Percentiles rank a stretch among this genome's conserved stretches.
Conservation (phyloP, 2,329 filamentous ascomycete genomes). For the Ophiosphaerella korrae region DNA sequence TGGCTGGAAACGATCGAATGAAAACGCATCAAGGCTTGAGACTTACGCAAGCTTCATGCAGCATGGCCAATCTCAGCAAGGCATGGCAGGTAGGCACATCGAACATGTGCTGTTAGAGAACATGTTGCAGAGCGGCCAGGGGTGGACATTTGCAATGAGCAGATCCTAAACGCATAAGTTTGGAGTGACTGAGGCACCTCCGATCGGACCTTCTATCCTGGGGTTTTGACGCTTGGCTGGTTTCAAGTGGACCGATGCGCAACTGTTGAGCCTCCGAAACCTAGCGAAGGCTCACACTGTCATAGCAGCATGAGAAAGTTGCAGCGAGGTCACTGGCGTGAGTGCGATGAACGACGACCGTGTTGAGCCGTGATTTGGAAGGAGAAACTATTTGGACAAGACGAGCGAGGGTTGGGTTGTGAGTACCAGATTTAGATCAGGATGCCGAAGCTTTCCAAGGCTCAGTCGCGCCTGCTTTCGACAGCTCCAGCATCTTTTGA, state of each 20-base stretch:
- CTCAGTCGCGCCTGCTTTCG: too few relatives aligned
- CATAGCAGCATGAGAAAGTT: constrained; percentile 1
- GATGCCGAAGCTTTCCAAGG: too few relatives aligned
- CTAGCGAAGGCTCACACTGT: constrained; percentile 3
- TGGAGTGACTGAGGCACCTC: constrained; percentile 17
- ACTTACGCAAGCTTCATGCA: constrained; percentile 25
- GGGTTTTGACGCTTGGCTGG: constrained; percentile 37
- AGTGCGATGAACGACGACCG: too few relatives aligned
- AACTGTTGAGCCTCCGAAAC: constrained; percentile 1
- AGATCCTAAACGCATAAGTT: constrained; percentile 45
- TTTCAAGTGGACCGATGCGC: constrained; percentile 35
- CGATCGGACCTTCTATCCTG: background rate
- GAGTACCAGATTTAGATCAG: too few relatives aligned
- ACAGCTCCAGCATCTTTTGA: too few relatives aligned
- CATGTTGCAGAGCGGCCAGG: constrained; percentile 40
- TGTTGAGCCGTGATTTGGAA: too few relatives aligned
- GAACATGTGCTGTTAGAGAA: constrained; percentile 42
- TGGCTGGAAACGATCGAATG: constrained; percentile 39
- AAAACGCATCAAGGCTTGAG: constrained; percentile 32
- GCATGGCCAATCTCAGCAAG: constrained; percentile 22
- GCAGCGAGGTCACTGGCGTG: background rate
- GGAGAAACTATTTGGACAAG: too few relatives aligned
- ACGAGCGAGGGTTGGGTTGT: too few relatives aligned
- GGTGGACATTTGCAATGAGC: constrained; percentile 23
- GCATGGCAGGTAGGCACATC: constrained; percentile 26